Percentiles rank a stretch among this genome's conserved stretches.
phyloP scores from a whole-genome alignment of 2,329 filamentous ascomycete genomes.

The Saccharata proteae region DNA sequence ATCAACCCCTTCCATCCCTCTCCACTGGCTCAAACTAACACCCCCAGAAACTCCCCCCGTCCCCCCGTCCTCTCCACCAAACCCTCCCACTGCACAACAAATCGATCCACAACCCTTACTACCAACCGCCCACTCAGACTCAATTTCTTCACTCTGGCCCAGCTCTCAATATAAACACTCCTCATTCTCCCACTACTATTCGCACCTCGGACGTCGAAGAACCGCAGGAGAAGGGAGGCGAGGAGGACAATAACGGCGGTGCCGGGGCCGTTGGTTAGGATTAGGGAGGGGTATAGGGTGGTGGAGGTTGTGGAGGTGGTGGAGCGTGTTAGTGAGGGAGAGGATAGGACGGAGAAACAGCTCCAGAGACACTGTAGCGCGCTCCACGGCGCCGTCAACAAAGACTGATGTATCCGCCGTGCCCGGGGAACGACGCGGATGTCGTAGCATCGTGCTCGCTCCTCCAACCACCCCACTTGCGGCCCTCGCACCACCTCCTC shows the following conservation, averaged over 20 bases:
- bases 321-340: conserved; percentile 10
- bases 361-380: conserved; percentile 52
- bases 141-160: conserved; percentile 70
- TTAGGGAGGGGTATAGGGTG: conserved; percentile 52
- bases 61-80: conserved; percentile 37
- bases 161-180: conserved; percentile 82
- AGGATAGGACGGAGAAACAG: conserved; percentile 45
- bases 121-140: conserved; percentile 78
- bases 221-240: conserved; percentile 43
- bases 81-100: conserved; percentile 69
- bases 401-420: conserved; percentile 68
- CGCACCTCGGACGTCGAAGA: conserved; percentile 31
- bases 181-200: conserved; percentile 45
- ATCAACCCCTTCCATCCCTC: no score
- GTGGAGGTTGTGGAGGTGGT: conserved; percentile 17
- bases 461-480: conserved; percentile 19
- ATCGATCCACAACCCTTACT: conserved; percentile 57
- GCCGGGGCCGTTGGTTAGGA: conserved; percentile 80
- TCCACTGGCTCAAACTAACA: conserved; percentile 21
- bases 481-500: conserved; percentile 9
- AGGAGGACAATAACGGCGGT: conserved; percentile 68
- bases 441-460: conserved; percentile 43
- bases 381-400: conserved; percentile 59
- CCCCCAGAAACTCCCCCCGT: conserved; percentile 31
- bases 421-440: conserved; percentile 63